Evolutionary conservation across 805 yeast species (phyloP), one percentile per base, ranked within the genome.

Genomic region (Nakazawaea ambrosiae): DNA sequence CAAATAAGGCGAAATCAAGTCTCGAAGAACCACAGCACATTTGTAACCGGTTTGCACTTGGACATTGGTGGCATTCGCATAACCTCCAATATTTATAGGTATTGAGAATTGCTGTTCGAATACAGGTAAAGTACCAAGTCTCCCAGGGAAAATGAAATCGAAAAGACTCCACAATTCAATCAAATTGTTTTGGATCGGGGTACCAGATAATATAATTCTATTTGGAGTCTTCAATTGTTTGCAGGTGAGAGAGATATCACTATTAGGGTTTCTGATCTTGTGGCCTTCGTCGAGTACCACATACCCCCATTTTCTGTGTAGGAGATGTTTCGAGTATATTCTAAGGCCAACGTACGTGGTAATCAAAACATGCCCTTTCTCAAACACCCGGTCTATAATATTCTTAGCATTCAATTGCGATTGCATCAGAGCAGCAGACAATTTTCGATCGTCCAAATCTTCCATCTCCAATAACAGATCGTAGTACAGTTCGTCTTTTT

Each of bases 61-160:
- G 3, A 92, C 75, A 54, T 92, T 92, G 1, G 94, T 78, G 0
- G 98, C 97, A 62, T 90, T 92, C 1, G 98, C 96, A 60, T 92
- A 92, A 0, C 98, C 98, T n/a, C 98, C 98, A 54, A 85, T 70
- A 51, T 88, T 90, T 31, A 92, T 92, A 0, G 98, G 98, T 5
- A 80, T 67, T 2, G 95, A 82, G 56, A 92, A 92, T 55, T 92
- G 96, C 37, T 74, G 82, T 57, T 89, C 95, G 50, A 92, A 92
- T 0, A 92, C 90, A 0, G 98, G 98, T 18, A 92, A 63, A 0
- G 98, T 92, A 0, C 98, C 98, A 17, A 92, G 61, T 44, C 95
- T 66, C 0, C 98, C 98, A 0, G 98, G 98, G 51, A 82, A 89
- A 2, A 89, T 82, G 60, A 92, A 92, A 51, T 92, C 98, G 61